phyloP scores from a whole-genome alignment of 169 alveolate species.

The Plasmodium falciparum region DNA sequence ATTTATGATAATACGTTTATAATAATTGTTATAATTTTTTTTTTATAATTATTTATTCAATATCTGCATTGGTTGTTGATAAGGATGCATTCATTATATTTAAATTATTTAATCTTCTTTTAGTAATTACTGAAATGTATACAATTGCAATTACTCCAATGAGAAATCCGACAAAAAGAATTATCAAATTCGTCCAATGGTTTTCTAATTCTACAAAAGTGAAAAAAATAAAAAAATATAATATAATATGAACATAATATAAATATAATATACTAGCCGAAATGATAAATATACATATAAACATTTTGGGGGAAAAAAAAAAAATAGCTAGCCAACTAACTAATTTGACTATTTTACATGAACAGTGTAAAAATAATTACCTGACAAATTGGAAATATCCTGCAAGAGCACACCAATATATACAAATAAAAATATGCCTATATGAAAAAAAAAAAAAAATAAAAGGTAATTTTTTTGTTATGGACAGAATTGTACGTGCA shows the following conservation, averaged over 20 bases:
- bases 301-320: slow-evolving; percentile 4
- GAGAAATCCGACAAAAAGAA: slow-evolving; percentile 58
- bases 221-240: background rate
- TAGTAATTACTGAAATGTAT: slow-evolving; percentile 68
- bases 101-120: slow-evolving; percentile 67
- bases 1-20: no score
- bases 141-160: slow-evolving; percentile 72
- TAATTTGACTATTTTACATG: no score
- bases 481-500: no score
- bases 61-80: slow-evolving; percentile 39
- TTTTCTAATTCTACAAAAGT: slow-evolving; percentile 37
- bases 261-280: background rate
- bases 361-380: slow-evolving; percentile 4
- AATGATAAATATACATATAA: background rate
- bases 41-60: slow-evolving; percentile 17
- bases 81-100: slow-evolving; percentile 62
- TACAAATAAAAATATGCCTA: slow-evolving; percentile 65
- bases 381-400: slow-evolving; percentile 62
- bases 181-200: slow-evolving; percentile 51
- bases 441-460: background rate
- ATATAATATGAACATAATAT: background rate
- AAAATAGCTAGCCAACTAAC: background rate
- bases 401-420: slow-evolving; percentile 76
- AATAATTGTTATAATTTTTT: background rate
- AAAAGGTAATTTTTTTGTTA: background rate